phyloP scores from a whole-genome alignment of 2,329 filamentous ascomycete genomes.

The Chaetomium olivaceum region DNA sequence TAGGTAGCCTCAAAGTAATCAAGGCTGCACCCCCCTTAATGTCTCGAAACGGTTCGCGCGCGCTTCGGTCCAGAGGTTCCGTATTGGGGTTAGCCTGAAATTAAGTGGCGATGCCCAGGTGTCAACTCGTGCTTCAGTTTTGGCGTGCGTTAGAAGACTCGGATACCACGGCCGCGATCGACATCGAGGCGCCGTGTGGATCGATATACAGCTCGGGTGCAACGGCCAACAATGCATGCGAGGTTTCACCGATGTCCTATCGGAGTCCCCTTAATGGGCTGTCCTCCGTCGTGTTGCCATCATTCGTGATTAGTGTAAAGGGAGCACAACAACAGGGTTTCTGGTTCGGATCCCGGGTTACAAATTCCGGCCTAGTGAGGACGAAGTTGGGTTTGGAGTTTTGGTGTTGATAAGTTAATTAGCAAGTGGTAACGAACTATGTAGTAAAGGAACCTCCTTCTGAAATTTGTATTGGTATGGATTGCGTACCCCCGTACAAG shows the following conservation, averaged over 20 bases:
- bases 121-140: not conserved
- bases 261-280: not conserved
- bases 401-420: too few species aligned
- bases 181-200: not conserved
- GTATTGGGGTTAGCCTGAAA: not conserved
- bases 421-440: too few species aligned
- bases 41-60: not conserved
- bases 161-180: not conserved
- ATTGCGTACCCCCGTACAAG: too few species aligned
- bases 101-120: not conserved
- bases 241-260: not conserved
- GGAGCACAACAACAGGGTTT: not conserved
- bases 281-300: not conserved
- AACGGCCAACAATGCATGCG: not conserved
- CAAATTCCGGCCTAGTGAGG: too few species aligned
- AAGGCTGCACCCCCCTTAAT: not conserved
- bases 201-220: not conserved
- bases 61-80: not conserved
- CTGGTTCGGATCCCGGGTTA: not conserved
- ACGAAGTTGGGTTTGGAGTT: too few species aligned
- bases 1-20: not conserved
- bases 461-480: too few species aligned
- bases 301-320: not conserved
- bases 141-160: not conserved
- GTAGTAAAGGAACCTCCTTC: too few species aligned